phyloP scores from a whole-genome alignment of 352 stramenopile genomes.

The Globisporangium paddicum region DNA sequence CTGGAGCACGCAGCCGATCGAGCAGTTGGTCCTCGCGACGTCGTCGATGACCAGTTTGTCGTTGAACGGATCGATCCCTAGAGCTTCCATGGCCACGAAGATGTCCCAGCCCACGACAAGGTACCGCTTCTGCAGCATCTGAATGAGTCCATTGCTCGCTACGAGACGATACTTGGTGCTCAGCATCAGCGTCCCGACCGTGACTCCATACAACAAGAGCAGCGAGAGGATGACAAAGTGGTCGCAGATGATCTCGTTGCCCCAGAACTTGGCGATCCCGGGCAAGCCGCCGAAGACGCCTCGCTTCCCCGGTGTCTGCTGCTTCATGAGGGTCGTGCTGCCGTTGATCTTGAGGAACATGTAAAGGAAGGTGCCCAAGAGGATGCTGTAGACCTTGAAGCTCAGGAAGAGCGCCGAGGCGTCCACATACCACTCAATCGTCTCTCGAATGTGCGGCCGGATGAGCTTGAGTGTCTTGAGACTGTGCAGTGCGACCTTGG shows the following conservation, averaged over 20 bases:
- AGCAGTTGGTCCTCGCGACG: constrained; percentile 24
- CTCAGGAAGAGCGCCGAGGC: constrained; percentile 17
- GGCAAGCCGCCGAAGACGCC: constrained; percentile 32
- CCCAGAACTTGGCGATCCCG: constrained; percentile 37
- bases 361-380: constrained; percentile 18
- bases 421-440: constrained; percentile 21
- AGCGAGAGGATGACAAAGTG: constrained; percentile 41
- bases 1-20: constrained; percentile 37
- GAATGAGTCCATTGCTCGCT: constrained; percentile 42
- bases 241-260: constrained; percentile 52
- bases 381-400: constrained; percentile 30
- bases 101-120: constrained; percentile 48
- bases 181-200: constrained; percentile 24
- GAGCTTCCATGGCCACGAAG: constrained; percentile 23
- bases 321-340: constrained; percentile 40
- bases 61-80: constrained; percentile 45
- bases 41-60: constrained; percentile 17
- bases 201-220: constrained; percentile 36
- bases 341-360: constrained; percentile 29
- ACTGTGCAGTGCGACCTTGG: constrained; percentile 1
- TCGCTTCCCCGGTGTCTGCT: constrained; percentile 19
- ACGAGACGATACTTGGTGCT: constrained; percentile 31
- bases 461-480: constrained; percentile 6
- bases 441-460: not conserved
- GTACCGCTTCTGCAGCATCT: constrained; percentile 41